Evolutionary conservation across 2,329 filamentous ascomycete species (phyloP).

Genomic region (Aspergillus eucalypticola): DNA sequence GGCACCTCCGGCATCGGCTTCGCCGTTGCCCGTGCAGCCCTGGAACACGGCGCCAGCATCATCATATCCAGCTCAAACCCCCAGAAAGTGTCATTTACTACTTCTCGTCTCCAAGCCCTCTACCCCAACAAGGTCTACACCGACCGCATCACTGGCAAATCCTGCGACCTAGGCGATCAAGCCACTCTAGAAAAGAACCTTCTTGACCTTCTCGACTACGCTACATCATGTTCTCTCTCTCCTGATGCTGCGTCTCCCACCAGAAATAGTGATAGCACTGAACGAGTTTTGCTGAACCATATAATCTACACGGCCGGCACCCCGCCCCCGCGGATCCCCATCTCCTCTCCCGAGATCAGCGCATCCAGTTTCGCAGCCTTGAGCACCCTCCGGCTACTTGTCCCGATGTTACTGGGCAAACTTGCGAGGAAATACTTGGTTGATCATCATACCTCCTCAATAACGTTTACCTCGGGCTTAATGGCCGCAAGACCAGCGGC

Average conservation of each 20-base stretch:
- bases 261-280: slow-evolving; percentile 3
- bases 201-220: slow-evolving; percentile 43
- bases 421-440: slow-evolving; percentile 40
- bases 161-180: slow-evolving; percentile 47
- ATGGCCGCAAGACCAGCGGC: slow-evolving; percentile 36
- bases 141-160: slow-evolving; percentile 42
- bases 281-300: slow-evolving; percentile 45
- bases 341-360: slow-evolving; percentile 30
- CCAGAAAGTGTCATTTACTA: slow-evolving; percentile 41
- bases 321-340: slow-evolving; percentile 12
- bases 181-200: slow-evolving; percentile 48
- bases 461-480: slow-evolving; percentile 46
- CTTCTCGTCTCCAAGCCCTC: slow-evolving; percentile 40
- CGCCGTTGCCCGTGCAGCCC: slow-evolving; percentile 51
- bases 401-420: slow-evolving; percentile 44
- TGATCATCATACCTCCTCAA: slow-evolving; percentile 28
- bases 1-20: slow-evolving; percentile 57
- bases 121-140: slow-evolving; percentile 42
- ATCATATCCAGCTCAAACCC: slow-evolving; percentile 50
- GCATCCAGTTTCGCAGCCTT: slow-evolving; percentile 18
- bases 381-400: slow-evolving; percentile 39
- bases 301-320: slow-evolving; percentile 56
- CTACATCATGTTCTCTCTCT: slow-evolving; percentile 19
- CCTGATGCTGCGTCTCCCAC: slow-evolving; percentile 15
- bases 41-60: slow-evolving; percentile 53